Evolutionary conservation across 345 rosid genomes (phyloP).

Genomic region (Balakata baccata): DNA sequence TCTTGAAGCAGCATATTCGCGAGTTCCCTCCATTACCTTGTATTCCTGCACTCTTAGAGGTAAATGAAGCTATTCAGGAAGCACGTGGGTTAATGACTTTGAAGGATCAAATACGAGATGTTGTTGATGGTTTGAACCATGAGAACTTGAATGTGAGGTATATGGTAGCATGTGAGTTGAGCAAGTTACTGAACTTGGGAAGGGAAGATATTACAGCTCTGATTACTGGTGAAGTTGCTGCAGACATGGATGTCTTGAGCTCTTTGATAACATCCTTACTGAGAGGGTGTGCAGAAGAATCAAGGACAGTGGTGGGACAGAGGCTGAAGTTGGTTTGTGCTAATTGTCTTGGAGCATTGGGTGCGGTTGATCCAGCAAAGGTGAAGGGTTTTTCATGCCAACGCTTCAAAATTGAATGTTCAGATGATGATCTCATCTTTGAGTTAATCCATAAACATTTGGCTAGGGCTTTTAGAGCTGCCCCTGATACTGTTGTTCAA

Average conservation of each 20-base stretch:
- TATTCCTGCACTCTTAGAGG: slow-evolving; percentile 66
- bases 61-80: slow-evolving; percentile 86
- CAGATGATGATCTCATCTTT: slow-evolving; percentile 97
- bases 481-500: slow-evolving; percentile 84
- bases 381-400: slow-evolving; percentile 62
- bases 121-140: slow-evolving; percentile 75
- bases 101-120: slow-evolving; percentile 79
- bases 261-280: slow-evolving; percentile 77
- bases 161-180: slow-evolving; percentile 92
- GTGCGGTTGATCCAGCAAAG: slow-evolving; percentile 99
- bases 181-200: slow-evolving; percentile 68
- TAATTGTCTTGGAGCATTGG: slow-evolving; percentile 90
- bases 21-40: slow-evolving; percentile 92
- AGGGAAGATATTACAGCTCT: slow-evolving; percentile 70
- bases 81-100: slow-evolving; percentile 83
- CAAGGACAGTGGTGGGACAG: slow-evolving; percentile 87
- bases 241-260: slow-evolving; percentile 81
- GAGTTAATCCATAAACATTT: slow-evolving; percentile 89
- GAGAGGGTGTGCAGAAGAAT: slow-evolving; percentile 96
- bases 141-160: slow-evolving; percentile 97
- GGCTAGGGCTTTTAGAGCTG: slow-evolving; percentile 97
- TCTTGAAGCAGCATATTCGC: slow-evolving; percentile 78
- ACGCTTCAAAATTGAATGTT: slow-evolving; percentile 93
- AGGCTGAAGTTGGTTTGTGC: slow-evolving; percentile 85
- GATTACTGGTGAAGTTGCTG: slow-evolving; percentile 65